A percentile compares a stretch with the other conserved stretches of the same genome.
Conservation (phyloP, 768 basidiomycete genomes). For the Termitomyces sp. region DNA sequence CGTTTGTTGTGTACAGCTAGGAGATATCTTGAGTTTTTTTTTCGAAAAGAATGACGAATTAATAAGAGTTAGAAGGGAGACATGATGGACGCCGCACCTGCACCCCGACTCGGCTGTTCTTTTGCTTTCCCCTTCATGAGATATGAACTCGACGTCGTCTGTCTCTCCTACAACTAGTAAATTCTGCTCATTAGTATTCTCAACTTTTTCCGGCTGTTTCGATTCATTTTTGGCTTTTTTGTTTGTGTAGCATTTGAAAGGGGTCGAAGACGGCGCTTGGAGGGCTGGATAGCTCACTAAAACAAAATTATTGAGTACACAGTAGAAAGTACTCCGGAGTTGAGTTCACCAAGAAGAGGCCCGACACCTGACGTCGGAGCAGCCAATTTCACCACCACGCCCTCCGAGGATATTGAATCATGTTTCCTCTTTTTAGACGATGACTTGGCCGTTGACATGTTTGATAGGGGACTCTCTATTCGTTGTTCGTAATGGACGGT, state of each 20-base stretch:
- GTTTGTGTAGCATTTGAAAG: slow-evolving; percentile 59
- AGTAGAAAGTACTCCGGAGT: background rate
- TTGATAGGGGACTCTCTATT: slow-evolving; percentile 1
- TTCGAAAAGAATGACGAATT: background rate
- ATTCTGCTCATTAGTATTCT: slow-evolving; percentile 23
- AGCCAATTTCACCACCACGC: slow-evolving; percentile 29
- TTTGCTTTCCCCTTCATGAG: slow-evolving; percentile 52
- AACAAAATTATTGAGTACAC: background rate
- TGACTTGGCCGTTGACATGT: slow-evolving; percentile 34
- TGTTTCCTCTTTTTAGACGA: slow-evolving; percentile 35
- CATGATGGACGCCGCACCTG: slow-evolving; percentile 45
- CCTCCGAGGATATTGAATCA: slow-evolving; percentile 14
- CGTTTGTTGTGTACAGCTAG: slow-evolving; percentile 79
- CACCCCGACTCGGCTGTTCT: slow-evolving; percentile 55
- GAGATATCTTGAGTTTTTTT: slow-evolving; percentile 58
- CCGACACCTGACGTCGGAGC: slow-evolving; percentile 25
- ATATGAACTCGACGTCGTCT: slow-evolving; percentile 77
- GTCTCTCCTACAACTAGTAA: slow-evolving; percentile 78
- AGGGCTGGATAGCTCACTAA: slow-evolving; percentile 66
- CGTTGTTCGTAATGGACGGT: background rate
- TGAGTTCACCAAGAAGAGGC: slow-evolving; percentile 34
- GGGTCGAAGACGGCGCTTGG: slow-evolving; percentile 50
- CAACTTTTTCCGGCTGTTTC: slow-evolving; percentile 14
- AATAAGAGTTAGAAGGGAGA: background rate
- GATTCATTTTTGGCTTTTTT: slow-evolving; percentile 27